A percentile compares a stretch with the other conserved stretches of the same genome.
Conservation (phyloP, 768 basidiomycete genomes). For the Suillus paluster region DNA sequence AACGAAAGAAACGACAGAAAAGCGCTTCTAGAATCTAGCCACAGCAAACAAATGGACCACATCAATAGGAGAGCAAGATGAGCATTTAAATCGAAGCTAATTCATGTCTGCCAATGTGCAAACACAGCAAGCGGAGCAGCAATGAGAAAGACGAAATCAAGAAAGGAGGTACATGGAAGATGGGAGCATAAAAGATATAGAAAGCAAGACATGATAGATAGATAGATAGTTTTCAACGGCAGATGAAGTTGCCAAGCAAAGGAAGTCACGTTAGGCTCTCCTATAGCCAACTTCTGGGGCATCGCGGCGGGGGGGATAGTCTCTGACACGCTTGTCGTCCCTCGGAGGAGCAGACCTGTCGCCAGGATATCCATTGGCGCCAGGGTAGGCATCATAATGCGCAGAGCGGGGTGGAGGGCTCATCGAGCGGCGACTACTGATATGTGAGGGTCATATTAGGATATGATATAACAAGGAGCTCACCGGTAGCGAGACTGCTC, state of each 20-base stretch:
- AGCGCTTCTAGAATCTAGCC: background rate
- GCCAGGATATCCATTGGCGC: slow-evolving; percentile 41
- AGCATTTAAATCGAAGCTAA: background rate
- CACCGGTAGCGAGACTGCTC: slow-evolving; percentile 50
- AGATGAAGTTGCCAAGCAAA: slow-evolving; percentile 10
- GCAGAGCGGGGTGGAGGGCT: slow-evolving; percentile 61
- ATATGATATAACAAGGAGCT: slow-evolving; percentile 7
- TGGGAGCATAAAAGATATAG: background rate
- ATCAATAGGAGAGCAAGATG: background rate
- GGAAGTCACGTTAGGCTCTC: slow-evolving; percentile 23
- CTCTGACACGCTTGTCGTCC: slow-evolving; percentile 38
- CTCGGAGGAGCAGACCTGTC: slow-evolving; percentile 52
- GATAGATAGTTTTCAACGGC: background rate
- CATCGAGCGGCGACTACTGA: slow-evolving; percentile 67
- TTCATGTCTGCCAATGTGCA: background rate
- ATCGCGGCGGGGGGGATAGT: slow-evolving; percentile 44
- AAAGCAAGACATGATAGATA: background rate
- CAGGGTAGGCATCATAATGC: slow-evolving; percentile 57
- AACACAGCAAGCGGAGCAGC: background rate
- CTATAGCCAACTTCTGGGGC: slow-evolving; percentile 36
- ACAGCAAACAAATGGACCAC: too few relatives aligned
- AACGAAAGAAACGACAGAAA: background rate
- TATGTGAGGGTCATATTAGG: slow-evolving; percentile 7
- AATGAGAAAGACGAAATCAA: background rate
- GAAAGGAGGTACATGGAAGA: background rate